phyloP scores from a whole-genome alignment of 2,329 filamentous ascomycete genomes.

The Fusarium odoratissimum region DNA sequence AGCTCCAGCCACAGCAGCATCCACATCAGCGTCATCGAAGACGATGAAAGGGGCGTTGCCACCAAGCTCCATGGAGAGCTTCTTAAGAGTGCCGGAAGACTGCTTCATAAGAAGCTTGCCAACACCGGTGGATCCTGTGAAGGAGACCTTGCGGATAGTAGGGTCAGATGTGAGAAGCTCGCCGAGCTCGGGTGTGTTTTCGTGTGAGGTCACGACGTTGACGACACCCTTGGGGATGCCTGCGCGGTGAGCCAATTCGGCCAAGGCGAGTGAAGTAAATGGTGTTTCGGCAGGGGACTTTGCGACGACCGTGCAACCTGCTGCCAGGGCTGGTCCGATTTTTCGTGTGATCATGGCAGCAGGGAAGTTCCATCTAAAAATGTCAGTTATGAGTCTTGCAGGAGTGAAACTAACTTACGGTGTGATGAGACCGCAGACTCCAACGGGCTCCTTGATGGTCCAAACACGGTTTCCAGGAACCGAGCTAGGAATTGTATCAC shows the following conservation, averaged over 20 bases:
- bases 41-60: conserved; percentile 97
- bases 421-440: conserved; percentile 84
- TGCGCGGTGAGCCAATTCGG: conserved; percentile 86
- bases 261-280: conserved; percentile 87
- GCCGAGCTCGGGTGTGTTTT: conserved; percentile 85
- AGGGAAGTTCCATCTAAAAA: conserved; percentile 81
- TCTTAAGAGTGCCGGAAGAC: conserved; percentile 84
- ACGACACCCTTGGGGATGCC: conserved; percentile 92
- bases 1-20: conserved; percentile 84
- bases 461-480: conserved; percentile 79
- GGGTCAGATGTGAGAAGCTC: conserved; percentile 77
- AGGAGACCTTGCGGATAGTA: conserved; percentile 88
- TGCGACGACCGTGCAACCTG: conserved; percentile 93
- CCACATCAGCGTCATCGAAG: conserved; percentile 93
- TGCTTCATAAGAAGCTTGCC: conserved; percentile 89
- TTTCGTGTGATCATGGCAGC: conserved; percentile 81
- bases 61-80: conserved; percentile 86
- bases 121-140: conserved; percentile 82
- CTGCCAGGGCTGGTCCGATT: conserved; percentile 81
- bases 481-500: conserved; percentile 78
- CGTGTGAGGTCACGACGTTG: conserved; percentile 83
- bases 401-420: conserved; percentile 58
- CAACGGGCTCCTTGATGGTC: conserved; percentile 85
- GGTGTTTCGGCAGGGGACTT: conserved; percentile 95
- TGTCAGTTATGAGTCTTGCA: background rate